Evolutionary conservation across 2,329 filamentous ascomycete genomes (phyloP).

Genomic region (Delphinella strobiligena): DNA sequence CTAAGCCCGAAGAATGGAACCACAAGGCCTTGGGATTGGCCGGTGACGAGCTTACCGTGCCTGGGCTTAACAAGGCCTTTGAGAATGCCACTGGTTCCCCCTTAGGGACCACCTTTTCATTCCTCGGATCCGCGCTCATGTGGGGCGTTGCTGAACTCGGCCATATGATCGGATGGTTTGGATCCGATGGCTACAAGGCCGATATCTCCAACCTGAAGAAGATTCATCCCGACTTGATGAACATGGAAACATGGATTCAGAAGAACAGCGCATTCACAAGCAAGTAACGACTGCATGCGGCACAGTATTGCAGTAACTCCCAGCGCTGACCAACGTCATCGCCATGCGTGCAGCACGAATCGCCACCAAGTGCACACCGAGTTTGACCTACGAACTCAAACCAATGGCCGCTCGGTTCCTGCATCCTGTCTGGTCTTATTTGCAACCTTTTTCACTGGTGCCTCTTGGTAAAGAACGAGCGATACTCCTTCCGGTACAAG

Average conservation of each 20-base stretch:
- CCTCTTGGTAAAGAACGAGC: not conserved
- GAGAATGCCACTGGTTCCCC: constrained; percentile 32
- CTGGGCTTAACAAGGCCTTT: constrained; percentile 35
- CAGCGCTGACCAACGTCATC: not conserved
- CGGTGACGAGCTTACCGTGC: constrained; percentile 40
- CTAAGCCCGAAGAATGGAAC: constrained; percentile 33
- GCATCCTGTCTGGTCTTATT: not conserved
- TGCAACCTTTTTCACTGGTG: not conserved
- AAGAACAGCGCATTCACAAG: constrained; percentile 18
- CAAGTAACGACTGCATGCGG: too few relatives aligned
- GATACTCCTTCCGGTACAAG: not conserved
- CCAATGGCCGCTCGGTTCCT: not conserved
- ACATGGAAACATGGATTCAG: constrained; percentile 20
- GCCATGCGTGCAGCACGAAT: not conserved
- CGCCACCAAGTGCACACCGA: too few relatives aligned
- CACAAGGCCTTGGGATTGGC: constrained; percentile 37
- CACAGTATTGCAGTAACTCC: too few relatives aligned
- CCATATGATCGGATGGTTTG: constrained; percentile 34
- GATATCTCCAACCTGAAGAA: constrained; percentile 33
- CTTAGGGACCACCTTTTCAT: constrained; percentile 32
- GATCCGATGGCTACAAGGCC: constrained; percentile 35
- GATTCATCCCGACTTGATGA: constrained; percentile 32
- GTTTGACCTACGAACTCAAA: too few relatives aligned
- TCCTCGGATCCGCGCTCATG: constrained; percentile 31
- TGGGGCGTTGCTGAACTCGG: constrained; percentile 26